Conservation (phyloP, 2,329 filamentous ascomycete genomes). For the Boeremia lycopersici region DNA sequence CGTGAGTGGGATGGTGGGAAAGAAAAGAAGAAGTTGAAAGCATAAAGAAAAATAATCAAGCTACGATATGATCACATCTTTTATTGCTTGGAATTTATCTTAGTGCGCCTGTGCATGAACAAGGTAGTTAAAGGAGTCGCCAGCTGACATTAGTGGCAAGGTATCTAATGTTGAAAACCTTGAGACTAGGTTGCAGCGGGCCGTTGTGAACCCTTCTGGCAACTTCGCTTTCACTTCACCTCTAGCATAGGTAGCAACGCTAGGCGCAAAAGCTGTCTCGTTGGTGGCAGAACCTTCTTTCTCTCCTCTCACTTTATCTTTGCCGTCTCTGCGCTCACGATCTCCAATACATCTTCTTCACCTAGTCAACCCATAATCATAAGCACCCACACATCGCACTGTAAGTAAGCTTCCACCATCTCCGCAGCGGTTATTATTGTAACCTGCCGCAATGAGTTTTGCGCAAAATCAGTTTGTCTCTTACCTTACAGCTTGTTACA, state of each 20-base stretch:
- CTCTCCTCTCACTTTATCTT: too few species aligned
- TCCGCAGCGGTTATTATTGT: background rate
- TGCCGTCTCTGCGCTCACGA: too few species aligned
- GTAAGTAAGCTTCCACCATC: background rate
- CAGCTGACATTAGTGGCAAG: background rate
- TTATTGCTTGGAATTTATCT: too few species aligned
- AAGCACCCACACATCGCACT: background rate
- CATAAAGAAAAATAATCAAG: background rate
- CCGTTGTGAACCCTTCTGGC: background rate
- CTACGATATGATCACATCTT: too few species aligned
- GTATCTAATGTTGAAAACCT: background rate
- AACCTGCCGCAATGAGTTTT: background rate
- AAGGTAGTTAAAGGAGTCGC: background rate
- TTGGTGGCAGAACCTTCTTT: background rate
- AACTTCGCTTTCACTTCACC: conserved; percentile 17
- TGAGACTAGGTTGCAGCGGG: background rate
- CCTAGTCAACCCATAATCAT: too few species aligned
- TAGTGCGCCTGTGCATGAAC: background rate
- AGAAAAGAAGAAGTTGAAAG: conserved; percentile 29
- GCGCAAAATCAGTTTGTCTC: background rate
- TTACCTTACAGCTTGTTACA: background rate
- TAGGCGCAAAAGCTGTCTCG: background rate
- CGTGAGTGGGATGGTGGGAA: conserved; percentile 36
- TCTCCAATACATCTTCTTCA: too few species aligned
- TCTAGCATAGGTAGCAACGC: background rate